phyloP scores from a whole-genome alignment of 805 yeast genomes.

The Debaryomyces castellii region DNA sequence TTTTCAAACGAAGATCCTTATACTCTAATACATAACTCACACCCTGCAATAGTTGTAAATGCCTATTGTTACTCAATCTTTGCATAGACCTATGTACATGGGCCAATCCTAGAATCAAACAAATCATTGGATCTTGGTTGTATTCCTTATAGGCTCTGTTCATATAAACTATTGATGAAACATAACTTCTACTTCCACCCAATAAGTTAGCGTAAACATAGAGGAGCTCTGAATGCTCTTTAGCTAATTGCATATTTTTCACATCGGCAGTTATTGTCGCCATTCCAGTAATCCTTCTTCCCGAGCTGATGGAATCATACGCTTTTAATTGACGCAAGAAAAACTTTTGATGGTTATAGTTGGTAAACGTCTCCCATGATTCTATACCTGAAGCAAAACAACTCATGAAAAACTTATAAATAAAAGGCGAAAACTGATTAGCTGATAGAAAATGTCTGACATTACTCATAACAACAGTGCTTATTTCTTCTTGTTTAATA shows the following conservation, averaged over 20 bases:
- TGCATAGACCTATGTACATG: conserved; percentile 92
- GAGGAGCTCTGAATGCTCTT: conserved; percentile 65
- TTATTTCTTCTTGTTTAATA: conserved; percentile 47
- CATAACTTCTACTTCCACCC: conserved; percentile 78
- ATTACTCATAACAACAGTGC: conserved; percentile 49
- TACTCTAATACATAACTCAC: conserved; percentile 76
- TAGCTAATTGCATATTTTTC: conserved; percentile 35
- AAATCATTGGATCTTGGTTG: conserved; percentile 75
- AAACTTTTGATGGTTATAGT: conserved; percentile 85
- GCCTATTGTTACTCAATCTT: conserved; percentile 80
- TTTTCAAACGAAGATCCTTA: conserved; percentile 46
- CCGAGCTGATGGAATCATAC: conserved; percentile 63
- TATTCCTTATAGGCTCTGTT: conserved; percentile 66
- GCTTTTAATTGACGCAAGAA: conserved; percentile 89
- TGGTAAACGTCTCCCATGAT: conserved; percentile 62
- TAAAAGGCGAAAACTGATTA: conserved; percentile 73
- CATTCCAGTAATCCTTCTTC: conserved; percentile 66
- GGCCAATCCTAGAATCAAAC: conserved; percentile 72
- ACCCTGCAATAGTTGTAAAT: conserved; percentile 85
- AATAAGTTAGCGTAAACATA: conserved; percentile 79
- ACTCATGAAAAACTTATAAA: conserved; percentile 64
- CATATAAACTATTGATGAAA: conserved; percentile 77
- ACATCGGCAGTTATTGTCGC: conserved; percentile 65
- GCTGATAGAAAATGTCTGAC: conserved; percentile 64
- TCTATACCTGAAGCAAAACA: conserved; percentile 61